phyloP scores from a whole-genome alignment of 768 basidiomycete species.

The Auricularia heimuer region DNA sequence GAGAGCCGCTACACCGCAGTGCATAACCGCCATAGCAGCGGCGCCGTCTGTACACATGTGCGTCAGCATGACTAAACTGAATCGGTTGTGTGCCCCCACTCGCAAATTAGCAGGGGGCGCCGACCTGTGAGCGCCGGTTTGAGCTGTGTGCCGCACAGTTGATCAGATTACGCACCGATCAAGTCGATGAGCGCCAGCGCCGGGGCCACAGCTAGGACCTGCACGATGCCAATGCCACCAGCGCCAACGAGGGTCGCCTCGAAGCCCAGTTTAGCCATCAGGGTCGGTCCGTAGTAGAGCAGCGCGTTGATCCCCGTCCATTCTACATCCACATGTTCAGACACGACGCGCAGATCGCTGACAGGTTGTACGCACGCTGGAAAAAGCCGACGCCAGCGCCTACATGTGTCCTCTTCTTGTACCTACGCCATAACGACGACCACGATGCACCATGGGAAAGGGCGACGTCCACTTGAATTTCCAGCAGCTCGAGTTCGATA shows the following conservation, averaged over 20 bases:
- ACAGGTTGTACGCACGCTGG: constrained; percentile 46
- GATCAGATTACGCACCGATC: constrained; percentile 32
- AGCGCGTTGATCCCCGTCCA: constrained; percentile 85
- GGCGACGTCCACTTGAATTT: constrained; percentile 6
- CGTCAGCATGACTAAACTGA: not conserved
- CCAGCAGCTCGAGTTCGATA: constrained; percentile 26
- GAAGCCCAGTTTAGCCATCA: constrained; percentile 56
- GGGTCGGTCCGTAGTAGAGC: constrained; percentile 70
- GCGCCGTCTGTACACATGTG: constrained; percentile 36
- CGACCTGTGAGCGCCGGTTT: constrained; percentile 33
- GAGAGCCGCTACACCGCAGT: constrained; percentile 53
- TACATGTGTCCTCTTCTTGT: constrained; percentile 53
- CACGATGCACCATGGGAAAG: constrained; percentile 37
- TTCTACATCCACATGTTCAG: constrained; percentile 33
- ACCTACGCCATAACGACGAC: constrained; percentile 47
- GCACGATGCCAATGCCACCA: constrained; percentile 71
- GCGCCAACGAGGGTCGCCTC: constrained; percentile 54
- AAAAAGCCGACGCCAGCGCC: constrained; percentile 74
- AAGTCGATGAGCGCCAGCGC: constrained; percentile 62
- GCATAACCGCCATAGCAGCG: constrained; percentile 51
- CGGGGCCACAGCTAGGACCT: constrained; percentile 66
- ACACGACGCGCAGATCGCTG: not conserved
- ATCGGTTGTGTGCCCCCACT: not conserved
- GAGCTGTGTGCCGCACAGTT: not conserved
- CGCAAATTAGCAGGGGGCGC: constrained; percentile 50